phyloP scores from a whole-genome alignment of 768 basidiomycete genomes.

The Boletus speciosus region DNA sequence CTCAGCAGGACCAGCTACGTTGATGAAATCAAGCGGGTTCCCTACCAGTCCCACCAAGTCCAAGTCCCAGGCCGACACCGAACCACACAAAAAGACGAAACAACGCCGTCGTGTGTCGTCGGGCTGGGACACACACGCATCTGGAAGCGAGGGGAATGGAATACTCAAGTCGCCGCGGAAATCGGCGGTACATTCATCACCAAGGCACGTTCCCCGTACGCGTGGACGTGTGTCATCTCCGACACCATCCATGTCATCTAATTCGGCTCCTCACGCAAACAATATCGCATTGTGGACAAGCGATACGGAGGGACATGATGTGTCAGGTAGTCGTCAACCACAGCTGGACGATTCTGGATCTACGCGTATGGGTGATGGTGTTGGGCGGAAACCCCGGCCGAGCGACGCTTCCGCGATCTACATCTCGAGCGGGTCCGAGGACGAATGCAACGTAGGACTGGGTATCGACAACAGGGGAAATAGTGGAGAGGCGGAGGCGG shows the following conservation, averaged over 20 bases:
- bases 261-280: not conserved
- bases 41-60: conserved; percentile 11
- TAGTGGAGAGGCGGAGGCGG: not conserved
- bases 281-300: not conserved
- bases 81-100: not conserved
- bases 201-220: conserved; percentile 8
- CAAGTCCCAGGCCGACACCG: not conserved
- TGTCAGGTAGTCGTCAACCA: not conserved
- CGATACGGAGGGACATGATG: not conserved
- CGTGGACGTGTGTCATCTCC: conserved; percentile 12
- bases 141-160: conserved; percentile 1
- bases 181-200: conserved; percentile 23
- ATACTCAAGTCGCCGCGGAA: conserved; percentile 26
- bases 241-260: not conserved
- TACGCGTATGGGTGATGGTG: not conserved
- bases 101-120: not conserved
- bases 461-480: not conserved
- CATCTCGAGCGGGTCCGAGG: conserved; percentile 29
- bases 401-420: conserved; percentile 20
- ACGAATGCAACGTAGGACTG: conserved; percentile 1
- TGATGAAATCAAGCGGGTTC: conserved; percentile 1
- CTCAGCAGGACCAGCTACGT: not conserved
- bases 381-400: not conserved
- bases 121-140: not conserved
- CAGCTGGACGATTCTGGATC: not conserved